Evolutionary conservation across 306 rosid genomes (phyloP).

Genomic region (Quercus glauca): DNA sequence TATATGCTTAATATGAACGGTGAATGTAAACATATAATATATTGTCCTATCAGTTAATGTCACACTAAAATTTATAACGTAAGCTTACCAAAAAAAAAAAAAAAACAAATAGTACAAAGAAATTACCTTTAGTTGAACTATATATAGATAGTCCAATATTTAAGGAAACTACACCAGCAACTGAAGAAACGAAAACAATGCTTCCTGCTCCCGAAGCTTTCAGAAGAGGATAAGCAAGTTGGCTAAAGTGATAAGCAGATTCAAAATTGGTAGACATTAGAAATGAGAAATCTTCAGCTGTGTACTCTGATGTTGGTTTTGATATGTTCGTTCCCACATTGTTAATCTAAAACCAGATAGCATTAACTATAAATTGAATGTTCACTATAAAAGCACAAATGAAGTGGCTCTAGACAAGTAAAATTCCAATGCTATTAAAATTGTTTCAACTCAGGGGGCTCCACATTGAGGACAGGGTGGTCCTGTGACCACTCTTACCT

Average conservation of each 20-base stretch:
- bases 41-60: background rate
- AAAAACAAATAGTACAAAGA: background rate
- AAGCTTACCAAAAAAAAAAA: background rate
- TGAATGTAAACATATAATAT: too few relatives aligned
- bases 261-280: conserved; percentile 31
- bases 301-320: conserved; percentile 7
- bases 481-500: too few relatives aligned
- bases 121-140: conserved; percentile 33
- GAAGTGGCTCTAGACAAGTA: too few relatives aligned
- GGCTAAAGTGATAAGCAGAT: conserved; percentile 32
- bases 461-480: too few relatives aligned
- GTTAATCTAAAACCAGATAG: background rate
- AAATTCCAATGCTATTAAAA: too few relatives aligned
- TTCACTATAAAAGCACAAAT: too few relatives aligned
- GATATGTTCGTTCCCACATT: background rate
- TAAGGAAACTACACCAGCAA: conserved; percentile 26
- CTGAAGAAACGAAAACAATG: conserved; percentile 33
- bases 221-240: conserved; percentile 21
- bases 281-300: conserved; percentile 16
- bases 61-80: background rate
- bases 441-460: too few relatives aligned
- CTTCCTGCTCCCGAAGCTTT: conserved; percentile 15
- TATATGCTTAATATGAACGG: too few relatives aligned
- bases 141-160: conserved; percentile 23
- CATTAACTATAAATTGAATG: background rate